Base-by-base conservation (phyloP, 2,329 filamentous ascomycete species). In the Coleophoma eucalyptorum region DNA sequence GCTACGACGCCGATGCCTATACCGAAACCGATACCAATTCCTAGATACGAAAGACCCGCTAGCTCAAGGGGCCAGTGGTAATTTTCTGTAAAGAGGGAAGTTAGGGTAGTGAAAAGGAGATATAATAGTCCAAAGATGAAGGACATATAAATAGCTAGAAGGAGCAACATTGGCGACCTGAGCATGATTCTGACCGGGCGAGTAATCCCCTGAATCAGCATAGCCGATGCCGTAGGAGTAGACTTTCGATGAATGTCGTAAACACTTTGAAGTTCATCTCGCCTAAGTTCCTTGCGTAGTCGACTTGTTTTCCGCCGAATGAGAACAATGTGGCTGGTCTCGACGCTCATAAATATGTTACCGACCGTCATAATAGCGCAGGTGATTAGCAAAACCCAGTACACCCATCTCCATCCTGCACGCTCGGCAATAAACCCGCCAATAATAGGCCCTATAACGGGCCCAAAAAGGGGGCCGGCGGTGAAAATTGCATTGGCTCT, bases 41-140 rank as follows among this genome's bases (percentile, higher is more conserved):
- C 65, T 10, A 72, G 55, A 60, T 72, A 77, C 37, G 68, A 64
- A 26, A 73, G 64, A 48, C 71, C 71, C 16, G 67, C 65, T 1
- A 74, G 57, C 0, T 73, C 71, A 3, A 67, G 63, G 1, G 55
- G 56, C 38, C 75, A 69, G 10, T 62, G 65, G 41, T 77, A 76
- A 0, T 64, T 69, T 3, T 64, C 44, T 16, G 68, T 64, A 48
- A 77, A 80, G 43, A 81, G 72, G 45, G 69, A 74, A 0, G 71
- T 67, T 60, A 74, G 78, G 1, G 77, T 76, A 2, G 73, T 69
- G 3, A 80, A 66, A 40, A 80, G 75, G 0, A 74, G 75, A 58
- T 80, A 81, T 0, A 79, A 63, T 0, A 78, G 67, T 20, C 77
- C 73, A 52, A 80, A 81, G 2, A 78, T 58, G 1, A 79, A 66